Evolutionary conservation across 306 rosid species (phyloP), one percentile per base, ranked within the genome.

Genomic region (Ochetophila trinervis): DNA sequence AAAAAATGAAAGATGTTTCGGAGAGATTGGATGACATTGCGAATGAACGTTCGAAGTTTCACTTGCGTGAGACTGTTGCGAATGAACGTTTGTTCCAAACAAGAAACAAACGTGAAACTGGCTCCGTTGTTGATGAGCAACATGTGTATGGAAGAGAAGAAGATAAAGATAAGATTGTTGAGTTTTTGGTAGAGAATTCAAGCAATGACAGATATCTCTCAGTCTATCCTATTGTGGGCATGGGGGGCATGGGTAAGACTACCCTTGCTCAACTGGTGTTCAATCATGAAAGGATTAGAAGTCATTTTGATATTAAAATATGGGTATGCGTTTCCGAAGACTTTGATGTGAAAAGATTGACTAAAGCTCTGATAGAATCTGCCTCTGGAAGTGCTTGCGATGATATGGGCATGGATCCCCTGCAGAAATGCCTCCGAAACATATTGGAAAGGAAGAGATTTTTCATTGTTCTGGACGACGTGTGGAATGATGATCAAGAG

Each of bases 201-300:
- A 53, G 24, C 19, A 76, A 62, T 13, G 16, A 30, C 42, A 8
- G 53, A 47, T 55, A 51, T 66, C 65, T 79, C 57, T 73, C 74
- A 24, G 30, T 79, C 8, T 27, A 68, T 62, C 53, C 82, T 0
- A 64, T 81, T 5, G 78, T 64, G 42, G 85, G 88, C 8, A 22
- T 83, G 60, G 85, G 79, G 7, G 88, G 85, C 18, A 59, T 80
- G 52, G 83, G 83, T 4, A 80, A 80, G 57, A 83, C 88, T 0
- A 14, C 88, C 2, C 79, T 80, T 65, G 81, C 77, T 60, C 79
- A 83, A 34, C 60, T 74, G 7, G 72, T 74, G 2, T 67, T 48
- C 20, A 64, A 60, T 44, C 74, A 76, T 50, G 54, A 6, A 0
- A 49, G 50, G 24, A 68, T 70, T 7, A 57, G 8, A 0, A 10